These are phyloP conservation scores for Tuber melanosporum DNA, from an alignment of 495 filamentous ascomycete genomes.

Conservation along the genomic window DNA sequence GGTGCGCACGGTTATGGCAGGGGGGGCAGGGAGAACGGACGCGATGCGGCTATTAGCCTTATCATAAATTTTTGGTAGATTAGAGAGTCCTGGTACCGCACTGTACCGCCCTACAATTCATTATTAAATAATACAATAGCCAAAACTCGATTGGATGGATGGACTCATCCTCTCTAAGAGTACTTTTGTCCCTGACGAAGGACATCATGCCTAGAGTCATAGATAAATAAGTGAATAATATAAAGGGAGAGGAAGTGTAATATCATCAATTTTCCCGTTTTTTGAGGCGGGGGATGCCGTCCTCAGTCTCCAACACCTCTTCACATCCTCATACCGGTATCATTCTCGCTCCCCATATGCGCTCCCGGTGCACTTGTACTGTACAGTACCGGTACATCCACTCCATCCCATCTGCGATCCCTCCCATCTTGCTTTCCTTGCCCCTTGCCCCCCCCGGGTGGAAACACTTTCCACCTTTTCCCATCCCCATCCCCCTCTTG, in stretches of 20 bases:
- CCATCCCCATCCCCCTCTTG: background rate
- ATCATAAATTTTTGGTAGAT: background rate
- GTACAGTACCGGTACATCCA: background rate
- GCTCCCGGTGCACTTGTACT: background rate
- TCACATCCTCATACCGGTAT: background rate
- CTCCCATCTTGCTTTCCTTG: background rate
- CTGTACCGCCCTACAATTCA: background rate
- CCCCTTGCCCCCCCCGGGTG: background rate
- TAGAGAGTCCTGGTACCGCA: too few species aligned
- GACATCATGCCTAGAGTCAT: background rate
- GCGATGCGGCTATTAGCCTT: background rate
- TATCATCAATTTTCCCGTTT: background rate
- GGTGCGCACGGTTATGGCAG: background rate
- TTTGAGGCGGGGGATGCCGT: background rate
- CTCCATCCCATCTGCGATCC: background rate
- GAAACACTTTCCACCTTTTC: background rate
- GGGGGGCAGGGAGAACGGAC: background rate
- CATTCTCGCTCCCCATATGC: background rate
- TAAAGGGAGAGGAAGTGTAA: background rate
- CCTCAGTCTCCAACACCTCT: background rate
- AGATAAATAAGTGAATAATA: background rate
- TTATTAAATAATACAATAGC: background rate
- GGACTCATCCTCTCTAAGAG: background rate
- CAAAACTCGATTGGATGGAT: background rate
- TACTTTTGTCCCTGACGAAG: background rate